Evolutionary conservation across 2,329 filamentous ascomycete genomes (phyloP), one percentile per base, ranked within the genome.

Genomic region (Mycosphaerelloides madeirae): DNA sequence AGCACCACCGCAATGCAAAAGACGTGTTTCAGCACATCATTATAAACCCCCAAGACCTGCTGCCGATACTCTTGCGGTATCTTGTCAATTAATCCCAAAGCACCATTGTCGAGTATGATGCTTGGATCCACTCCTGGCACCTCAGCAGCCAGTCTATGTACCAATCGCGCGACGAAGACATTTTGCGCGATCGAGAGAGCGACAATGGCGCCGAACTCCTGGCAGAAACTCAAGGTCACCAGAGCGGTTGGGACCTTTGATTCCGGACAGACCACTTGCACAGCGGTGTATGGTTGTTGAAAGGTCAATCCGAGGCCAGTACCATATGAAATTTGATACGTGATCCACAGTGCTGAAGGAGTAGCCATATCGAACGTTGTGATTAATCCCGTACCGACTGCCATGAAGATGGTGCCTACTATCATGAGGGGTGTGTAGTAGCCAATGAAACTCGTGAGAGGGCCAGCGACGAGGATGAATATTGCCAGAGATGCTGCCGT

Each of bases 401-500:
- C 33, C 12, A 29, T 25, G n/a, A 53, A 28, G 3, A 31, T 32
- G 4, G 43, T 31, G 29, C 50, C 52, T 11, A 44, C 5, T 6
- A 46, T 31, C 46, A 57, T 22, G 15, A 49, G n/a, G 3, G 40
- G 35, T n/a, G 43, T 48, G 37, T 46, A 53, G 37, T 56, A 55
- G 19, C 48, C 13, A 42, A 56, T 45, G 35, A 38, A 15, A n/a
- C 16, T 19, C 6, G 48, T 52, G 31, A 44, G 33, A 13, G 38
- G 15, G 8, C 49, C 50, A 3, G 25, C 32, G 3, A 44, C 33
- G 44, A 61, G 40, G 40, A 48, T 25, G 8, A 63, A 58, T 28
- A 75, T 50, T 28, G 69, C 69, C 25, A 75, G 64, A 3, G 69
- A 62, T n/a, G 73, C 63, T 44, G 72, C 66, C 5, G 68, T 58